Base-by-base conservation (phyloP, 495 filamentous ascomycete species). In the Schizothecium vesticola region DNA sequence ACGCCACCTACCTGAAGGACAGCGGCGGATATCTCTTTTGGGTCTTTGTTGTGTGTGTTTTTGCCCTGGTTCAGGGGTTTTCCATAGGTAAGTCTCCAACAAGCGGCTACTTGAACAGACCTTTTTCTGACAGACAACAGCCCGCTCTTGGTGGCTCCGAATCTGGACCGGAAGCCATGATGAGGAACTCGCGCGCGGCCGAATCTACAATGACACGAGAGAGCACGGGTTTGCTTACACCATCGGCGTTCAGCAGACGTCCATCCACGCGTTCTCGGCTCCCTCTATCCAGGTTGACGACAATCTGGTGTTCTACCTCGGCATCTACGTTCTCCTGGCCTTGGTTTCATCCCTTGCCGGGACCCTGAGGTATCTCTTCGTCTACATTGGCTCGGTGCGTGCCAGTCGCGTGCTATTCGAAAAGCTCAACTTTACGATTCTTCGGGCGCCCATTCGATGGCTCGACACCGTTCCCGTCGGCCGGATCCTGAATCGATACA, bases 391-490 rank as follows among this genome's bases (percentile, higher is more conserved):
- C 22, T 88, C 87, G 10, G 76, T 93, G 61, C 80, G 76, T 25
- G 91, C 89, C 23, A 91, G 89, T 1, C 84, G 86, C 64, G 79
- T 74, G 56, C 79, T 94, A 3, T 94, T 93, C 67, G 83, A 86
- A 13, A 80, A 84, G 28, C 78, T 93, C 43, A 86, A 86, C 43
- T 87, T 83, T 66, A 81, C 84, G 3, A 84, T 96, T 19, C 82
- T 95, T 0, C 87, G 88, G 9, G 84, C 91, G 16, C 91, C 91
- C 0, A 78, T 91, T 10, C 81, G 89, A 59, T 96, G 91, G 90
- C 80, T 94, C 12, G 92, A 96, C 74, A 94, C 91, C 0, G 89
- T 92, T 0, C 92, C 92, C 0, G 78, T 91, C 0, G 92, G 92
- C 2, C 86, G 91, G 25, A 87, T 94, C 43, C 75, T 94, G 3